phyloP scores from a whole-genome alignment of 345 rosid genomes.

The Chamaenerion angustifolium region DNA sequence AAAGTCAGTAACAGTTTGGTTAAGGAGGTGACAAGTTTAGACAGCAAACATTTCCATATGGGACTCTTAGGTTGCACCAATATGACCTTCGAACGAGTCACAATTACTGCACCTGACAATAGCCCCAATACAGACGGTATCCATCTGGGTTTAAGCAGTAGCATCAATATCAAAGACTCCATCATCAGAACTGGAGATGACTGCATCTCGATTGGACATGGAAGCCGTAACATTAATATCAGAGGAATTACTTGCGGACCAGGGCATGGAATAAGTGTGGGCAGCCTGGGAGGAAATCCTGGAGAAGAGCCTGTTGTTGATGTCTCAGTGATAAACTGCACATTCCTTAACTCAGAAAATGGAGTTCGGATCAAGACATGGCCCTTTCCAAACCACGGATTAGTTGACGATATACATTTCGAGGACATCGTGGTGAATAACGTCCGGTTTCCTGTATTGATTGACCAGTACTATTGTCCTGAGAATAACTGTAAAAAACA shows the following conservation, averaged over 20 bases:
- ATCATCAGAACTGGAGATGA: slow-evolving; percentile 49
- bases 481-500: slow-evolving; percentile 2
- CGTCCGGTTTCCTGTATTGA: slow-evolving; percentile 17
- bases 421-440: slow-evolving; percentile 21
- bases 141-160: slow-evolving; percentile 35
- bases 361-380: slow-evolving; percentile 51
- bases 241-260: slow-evolving; percentile 40
- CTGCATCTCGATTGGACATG: slow-evolving; percentile 48
- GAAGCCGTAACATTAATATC: slow-evolving; percentile 17
- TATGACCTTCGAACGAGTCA: slow-evolving; percentile 20
- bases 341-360: slow-evolving; percentile 17
- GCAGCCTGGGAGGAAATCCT: slow-evolving; percentile 37
- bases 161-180: slow-evolving; percentile 20
- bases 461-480: slow-evolving; percentile 34
- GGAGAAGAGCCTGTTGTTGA: slow-evolving; percentile 26
- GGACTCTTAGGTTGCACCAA: slow-evolving; percentile 31
- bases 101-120: slow-evolving; percentile 21
- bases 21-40: slow-evolving; percentile 12
- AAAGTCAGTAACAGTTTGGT: slow-evolving; percentile 14
- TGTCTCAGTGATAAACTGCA: slow-evolving; percentile 20
- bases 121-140: slow-evolving; percentile 64
- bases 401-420: slow-evolving; percentile 19
- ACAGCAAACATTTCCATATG: slow-evolving; percentile 44
- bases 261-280: slow-evolving; percentile 57
- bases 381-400: slow-evolving; percentile 24